phyloP scores from a whole-genome alignment of 495 filamentous ascomycete genomes.

The Aspergillus bertholletiae region DNA sequence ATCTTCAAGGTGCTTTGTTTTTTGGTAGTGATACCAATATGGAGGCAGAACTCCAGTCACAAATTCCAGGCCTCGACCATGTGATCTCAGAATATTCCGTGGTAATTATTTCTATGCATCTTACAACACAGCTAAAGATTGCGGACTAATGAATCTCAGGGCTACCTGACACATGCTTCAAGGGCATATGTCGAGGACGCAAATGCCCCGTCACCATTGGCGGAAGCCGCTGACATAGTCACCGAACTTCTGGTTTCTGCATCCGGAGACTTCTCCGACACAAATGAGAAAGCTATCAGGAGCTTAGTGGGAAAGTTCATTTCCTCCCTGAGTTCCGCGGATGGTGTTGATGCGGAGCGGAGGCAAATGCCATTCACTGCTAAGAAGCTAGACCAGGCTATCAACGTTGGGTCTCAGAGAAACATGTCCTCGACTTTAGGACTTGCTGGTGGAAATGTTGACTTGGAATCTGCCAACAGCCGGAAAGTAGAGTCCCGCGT shows the following conservation, averaged over 20 bases:
- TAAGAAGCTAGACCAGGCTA: constrained; percentile 86
- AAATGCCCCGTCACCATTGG: constrained; percentile 64
- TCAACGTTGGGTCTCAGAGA: constrained; percentile 88
- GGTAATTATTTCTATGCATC: constrained; percentile 26
- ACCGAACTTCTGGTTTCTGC: constrained; percentile 86
- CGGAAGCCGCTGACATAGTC: constrained; percentile 80
- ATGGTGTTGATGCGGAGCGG: constrained; percentile 67
- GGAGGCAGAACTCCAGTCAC: constrained; percentile 86
- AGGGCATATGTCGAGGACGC: constrained; percentile 74
- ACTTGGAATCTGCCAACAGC: constrained; percentile 86
- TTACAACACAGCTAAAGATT: constrained; percentile 10
- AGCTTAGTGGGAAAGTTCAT: constrained; percentile 91
- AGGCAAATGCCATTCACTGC: constrained; percentile 69
- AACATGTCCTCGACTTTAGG: constrained; percentile 95
- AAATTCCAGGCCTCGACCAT: constrained; percentile 85
- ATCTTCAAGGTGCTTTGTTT: neutral
- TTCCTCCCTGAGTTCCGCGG: constrained; percentile 66
- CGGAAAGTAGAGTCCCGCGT: constrained; percentile 96
- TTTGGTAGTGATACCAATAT: constrained; percentile 43
- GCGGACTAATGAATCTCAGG: constrained; percentile 43
- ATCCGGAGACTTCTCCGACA: constrained; percentile 68
- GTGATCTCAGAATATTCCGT: constrained; percentile 90
- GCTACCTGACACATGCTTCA: constrained; percentile 90
- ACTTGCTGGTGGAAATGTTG: constrained; percentile 76
- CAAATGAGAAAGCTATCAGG: constrained; percentile 73